Conservation (phyloP, 768 basidiomycete species). For the Tricholoma matsutake region DNA sequence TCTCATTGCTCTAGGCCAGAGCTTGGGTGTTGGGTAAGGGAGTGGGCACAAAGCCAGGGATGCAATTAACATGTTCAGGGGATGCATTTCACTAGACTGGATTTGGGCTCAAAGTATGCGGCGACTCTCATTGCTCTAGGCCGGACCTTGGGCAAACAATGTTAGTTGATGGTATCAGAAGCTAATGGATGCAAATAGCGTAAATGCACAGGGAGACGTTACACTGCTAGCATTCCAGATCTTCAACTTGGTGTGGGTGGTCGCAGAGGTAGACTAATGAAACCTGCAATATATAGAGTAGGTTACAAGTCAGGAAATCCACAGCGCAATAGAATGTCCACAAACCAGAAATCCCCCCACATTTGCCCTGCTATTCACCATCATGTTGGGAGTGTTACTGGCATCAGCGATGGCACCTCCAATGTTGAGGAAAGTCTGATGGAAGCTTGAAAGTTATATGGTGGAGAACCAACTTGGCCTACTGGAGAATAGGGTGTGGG, state of each 20-base stretch:
- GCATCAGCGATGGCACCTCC: not conserved
- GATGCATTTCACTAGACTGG: not conserved
- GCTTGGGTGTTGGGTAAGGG: not conserved
- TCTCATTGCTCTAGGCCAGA: not conserved
- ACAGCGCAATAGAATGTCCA: not conserved
- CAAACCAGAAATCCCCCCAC: not conserved
- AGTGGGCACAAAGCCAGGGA: not conserved
- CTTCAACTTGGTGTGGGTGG: not conserved
- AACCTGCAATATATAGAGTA: not conserved
- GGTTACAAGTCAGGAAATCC: slow-evolving; percentile 1
- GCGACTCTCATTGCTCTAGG: not conserved
- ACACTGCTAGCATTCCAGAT: not conserved
- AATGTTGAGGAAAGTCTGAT: not conserved
- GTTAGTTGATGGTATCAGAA: not conserved
- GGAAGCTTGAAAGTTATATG: not conserved
- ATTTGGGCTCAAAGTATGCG: not conserved
- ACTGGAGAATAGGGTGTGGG: not conserved
- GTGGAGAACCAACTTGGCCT: not conserved
- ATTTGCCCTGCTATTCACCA: not conserved
- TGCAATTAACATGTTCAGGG: not conserved
- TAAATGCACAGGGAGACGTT: not conserved
- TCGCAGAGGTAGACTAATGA: not conserved
- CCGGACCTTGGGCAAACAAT: not conserved
- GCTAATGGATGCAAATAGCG: not conserved
- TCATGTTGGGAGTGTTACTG: not conserved